Evolutionary conservation across 2,329 filamentous ascomycete genomes (phyloP).

Genomic region (Diplocarpon rosae): DNA sequence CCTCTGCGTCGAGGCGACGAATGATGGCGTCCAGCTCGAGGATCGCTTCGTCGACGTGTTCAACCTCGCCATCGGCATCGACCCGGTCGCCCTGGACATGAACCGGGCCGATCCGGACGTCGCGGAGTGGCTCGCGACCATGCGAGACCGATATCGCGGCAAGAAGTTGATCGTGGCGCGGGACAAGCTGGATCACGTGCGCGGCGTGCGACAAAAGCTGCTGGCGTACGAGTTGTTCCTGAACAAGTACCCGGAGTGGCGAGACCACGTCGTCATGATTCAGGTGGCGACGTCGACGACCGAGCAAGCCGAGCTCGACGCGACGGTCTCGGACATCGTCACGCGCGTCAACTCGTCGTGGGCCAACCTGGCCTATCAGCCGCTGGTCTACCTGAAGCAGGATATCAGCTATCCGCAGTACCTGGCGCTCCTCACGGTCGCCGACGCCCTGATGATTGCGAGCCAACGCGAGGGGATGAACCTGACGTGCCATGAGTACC

Average conservation of each 20-base stretch:
- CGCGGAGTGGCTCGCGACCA: conserved; percentile 63
- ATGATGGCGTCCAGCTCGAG: conserved; percentile 79
- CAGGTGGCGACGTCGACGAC: conserved; percentile 88
- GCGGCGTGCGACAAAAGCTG: conserved; percentile 87
- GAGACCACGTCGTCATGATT: conserved; percentile 78
- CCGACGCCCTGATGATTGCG: conserved; percentile 87
- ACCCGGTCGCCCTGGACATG: conserved; percentile 62
- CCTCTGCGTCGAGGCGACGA: conserved; percentile 79
- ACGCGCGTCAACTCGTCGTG: conserved; percentile 87
- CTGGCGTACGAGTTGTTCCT: conserved; percentile 84
- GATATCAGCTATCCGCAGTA: conserved; percentile 91
- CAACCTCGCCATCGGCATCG: conserved; percentile 80
- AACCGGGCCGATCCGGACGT: conserved; percentile 66
- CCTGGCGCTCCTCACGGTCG: conserved; percentile 79
- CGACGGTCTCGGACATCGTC: conserved; percentile 85
- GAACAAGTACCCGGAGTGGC: conserved; percentile 85
- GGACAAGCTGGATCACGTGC: conserved; percentile 87
- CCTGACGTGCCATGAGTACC: conserved; percentile 84
- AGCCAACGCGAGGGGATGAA: conserved; percentile 97
- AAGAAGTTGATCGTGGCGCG: conserved; percentile 88
- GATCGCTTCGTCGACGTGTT: conserved; percentile 88
- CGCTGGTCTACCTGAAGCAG: conserved; percentile 86
- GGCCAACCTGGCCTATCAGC: conserved; percentile 84
- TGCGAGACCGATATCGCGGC: conserved; percentile 73
- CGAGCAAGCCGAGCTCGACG: conserved; percentile 78